Percentiles rank a stretch among this genome's conserved stretches.
These are phyloP conservation scores for Scheffersomyces quercinus DNA, from an alignment of 1,139 yeast genomes.

Conservation along the genomic window DNA sequence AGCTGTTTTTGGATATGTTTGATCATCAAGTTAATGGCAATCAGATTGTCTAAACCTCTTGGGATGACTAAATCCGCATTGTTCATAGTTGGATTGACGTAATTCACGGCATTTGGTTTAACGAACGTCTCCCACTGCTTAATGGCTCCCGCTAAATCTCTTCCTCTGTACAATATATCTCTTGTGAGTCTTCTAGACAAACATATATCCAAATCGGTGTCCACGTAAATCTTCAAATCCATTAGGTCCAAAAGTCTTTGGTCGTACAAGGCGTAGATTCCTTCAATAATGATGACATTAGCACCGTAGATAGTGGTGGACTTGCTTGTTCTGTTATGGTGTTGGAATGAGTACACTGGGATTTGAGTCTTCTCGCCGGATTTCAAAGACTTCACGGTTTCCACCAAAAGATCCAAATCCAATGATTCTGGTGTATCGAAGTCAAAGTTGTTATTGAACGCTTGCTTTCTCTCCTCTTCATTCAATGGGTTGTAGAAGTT, in stretches of 20 bases:
- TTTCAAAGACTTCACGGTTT: conserved; percentile 65
- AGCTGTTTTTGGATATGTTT: conserved; percentile 78
- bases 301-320: conserved; percentile 87
- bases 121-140: conserved; percentile 90
- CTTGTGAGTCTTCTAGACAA: conserved; percentile 83
- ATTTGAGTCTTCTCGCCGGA: conserved; percentile 62
- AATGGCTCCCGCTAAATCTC: conserved; percentile 80
- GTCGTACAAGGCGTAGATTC: conserved; percentile 82
- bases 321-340: conserved; percentile 72
- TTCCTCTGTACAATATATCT: conserved; percentile 81
- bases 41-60: conserved; percentile 77
- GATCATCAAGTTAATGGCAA: conserved; percentile 78
- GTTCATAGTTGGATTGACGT: conserved; percentile 75
- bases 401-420: conserved; percentile 71
- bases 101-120: conserved; percentile 84
- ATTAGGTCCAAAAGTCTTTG: conserved; percentile 67
- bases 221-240: conserved; percentile 88
- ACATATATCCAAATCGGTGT: conserved; percentile 91
- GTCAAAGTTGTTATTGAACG: conserved; percentile 70
- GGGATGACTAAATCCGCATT: conserved; percentile 88
- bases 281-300: conserved; percentile 88
- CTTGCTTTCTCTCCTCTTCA: conserved; percentile 58
- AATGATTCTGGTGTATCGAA: conserved; percentile 84
- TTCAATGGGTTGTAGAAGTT: conserved; percentile 81
- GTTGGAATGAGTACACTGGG: conserved; percentile 81